A percentile compares a stretch with the other conserved stretches of the same genome.
These are phyloP conservation scores for Lachancea thermotolerans DNA, from an alignment of 805 yeast species.

Conservation along the genomic window DNA sequence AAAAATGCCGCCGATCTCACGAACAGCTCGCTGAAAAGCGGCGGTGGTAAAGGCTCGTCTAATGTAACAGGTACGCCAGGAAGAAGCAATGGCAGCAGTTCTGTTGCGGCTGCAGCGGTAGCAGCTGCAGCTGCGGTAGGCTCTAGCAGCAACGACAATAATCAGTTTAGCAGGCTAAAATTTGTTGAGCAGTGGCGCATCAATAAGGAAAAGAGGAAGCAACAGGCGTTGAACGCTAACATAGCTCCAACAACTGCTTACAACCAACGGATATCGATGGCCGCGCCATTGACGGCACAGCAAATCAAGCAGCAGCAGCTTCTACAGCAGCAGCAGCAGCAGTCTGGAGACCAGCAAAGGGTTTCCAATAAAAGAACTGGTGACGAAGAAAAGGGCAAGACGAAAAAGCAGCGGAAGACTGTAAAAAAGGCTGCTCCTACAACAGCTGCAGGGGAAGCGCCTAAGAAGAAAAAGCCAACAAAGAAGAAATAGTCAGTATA, in stretches of 20 bases:
- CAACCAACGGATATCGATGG: conserved; percentile 30
- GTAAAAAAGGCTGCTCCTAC: conserved; percentile 23
- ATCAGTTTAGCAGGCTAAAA: conserved; percentile 78
- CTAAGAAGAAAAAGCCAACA: conserved; percentile 24
- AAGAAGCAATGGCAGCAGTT: conserved; percentile 33
- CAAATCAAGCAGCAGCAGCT: conserved; percentile 26
- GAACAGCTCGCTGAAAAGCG: conserved; percentile 8
- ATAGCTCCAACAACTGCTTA: conserved; percentile 22
- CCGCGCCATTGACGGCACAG: conserved; percentile 24
- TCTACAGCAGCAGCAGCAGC: conserved; percentile 25
- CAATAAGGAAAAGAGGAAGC: conserved; percentile 50
- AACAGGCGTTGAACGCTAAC: conserved; percentile 33
- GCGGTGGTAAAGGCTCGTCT: conserved; percentile 7
- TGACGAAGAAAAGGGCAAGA: conserved; percentile 20
- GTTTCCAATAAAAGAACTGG: conserved; percentile 6
- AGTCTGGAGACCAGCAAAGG: conserved; percentile 14
- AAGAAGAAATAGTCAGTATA: conserved; percentile 15
- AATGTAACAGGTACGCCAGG: conserved; percentile 13
- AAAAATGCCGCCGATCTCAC: conserved; percentile 25
- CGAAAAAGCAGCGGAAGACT: conserved; percentile 29
- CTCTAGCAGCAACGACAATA: conserved; percentile 30
- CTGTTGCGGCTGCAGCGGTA: conserved; percentile 31
- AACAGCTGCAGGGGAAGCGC: conserved; percentile 18
- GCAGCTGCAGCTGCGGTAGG: conserved; percentile 37
- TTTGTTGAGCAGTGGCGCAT: conserved; percentile 83